Conservation (phyloP, 106 monocot species). For the Allium fistulosum region DNA sequence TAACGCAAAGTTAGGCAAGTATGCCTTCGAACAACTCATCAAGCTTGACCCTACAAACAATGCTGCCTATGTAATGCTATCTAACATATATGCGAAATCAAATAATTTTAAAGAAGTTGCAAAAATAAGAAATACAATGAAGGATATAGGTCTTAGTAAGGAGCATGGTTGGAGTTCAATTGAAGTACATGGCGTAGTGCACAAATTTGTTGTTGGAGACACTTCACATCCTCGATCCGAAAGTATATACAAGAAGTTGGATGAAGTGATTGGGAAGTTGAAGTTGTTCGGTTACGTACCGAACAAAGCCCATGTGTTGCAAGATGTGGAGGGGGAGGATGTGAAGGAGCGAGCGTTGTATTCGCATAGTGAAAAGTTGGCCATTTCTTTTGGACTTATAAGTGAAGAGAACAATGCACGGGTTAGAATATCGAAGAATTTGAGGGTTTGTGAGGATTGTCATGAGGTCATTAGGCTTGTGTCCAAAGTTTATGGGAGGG, state of each 20-base stretch:
- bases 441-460: constrained; percentile 36
- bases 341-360: constrained; percentile 22
- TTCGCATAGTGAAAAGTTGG: constrained; percentile 41
- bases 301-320: constrained; percentile 19
- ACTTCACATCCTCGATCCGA: constrained; percentile 17
- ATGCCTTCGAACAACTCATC: constrained; percentile 11
- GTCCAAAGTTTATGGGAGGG: constrained; percentile 22
- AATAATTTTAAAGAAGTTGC: constrained; percentile 28
- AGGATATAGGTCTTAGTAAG: constrained; percentile 14
- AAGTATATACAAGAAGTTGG: constrained; percentile 26
- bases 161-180: constrained; percentile 33
- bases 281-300: constrained; percentile 21
- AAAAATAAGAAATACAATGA: constrained; percentile 28
- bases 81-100: constrained; percentile 33
- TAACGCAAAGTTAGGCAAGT: constrained; percentile 27
- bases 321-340: constrained; percentile 30
- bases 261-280: constrained; percentile 20
- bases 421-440: constrained; percentile 29
- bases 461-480: constrained; percentile 24
- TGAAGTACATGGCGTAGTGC: constrained; percentile 24
- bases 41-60: constrained; percentile 26
- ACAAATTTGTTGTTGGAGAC: constrained; percentile 38
- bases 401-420: not conserved
- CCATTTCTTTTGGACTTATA: constrained; percentile 32
- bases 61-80: constrained; percentile 34